Evolutionary conservation across 2,329 filamentous ascomycete species (phyloP).

Genomic region (Botryotinia globosa): DNA sequence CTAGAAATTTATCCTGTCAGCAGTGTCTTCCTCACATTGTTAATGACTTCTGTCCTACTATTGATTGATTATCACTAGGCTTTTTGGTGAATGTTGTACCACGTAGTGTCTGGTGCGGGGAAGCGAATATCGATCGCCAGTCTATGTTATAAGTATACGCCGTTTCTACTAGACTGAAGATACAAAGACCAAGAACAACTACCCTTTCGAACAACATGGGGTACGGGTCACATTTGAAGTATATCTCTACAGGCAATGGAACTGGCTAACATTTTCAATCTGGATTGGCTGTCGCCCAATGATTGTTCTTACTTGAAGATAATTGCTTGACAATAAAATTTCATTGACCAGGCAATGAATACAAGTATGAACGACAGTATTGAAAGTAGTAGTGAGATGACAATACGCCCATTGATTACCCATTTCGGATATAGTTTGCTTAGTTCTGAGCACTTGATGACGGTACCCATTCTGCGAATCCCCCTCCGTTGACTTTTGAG

Average conservation of each 20-base stretch:
- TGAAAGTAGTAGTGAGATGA: background rate
- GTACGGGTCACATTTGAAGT: background rate
- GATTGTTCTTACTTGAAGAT: accelerated
- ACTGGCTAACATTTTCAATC: background rate
- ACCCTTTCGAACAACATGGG: too few relatives aligned
- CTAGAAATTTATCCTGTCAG: background rate
- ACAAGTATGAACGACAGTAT: background rate
- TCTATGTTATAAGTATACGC: background rate
- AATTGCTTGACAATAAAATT: too few relatives aligned
- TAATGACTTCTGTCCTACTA: too few relatives aligned
- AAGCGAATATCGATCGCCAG: accelerated
- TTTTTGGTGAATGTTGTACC: background rate
- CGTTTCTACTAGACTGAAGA: background rate
- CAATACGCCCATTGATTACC: too few relatives aligned
- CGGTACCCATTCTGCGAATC: background rate
- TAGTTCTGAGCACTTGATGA: background rate
- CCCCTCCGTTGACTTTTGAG: background rate
- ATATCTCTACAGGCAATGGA: background rate
- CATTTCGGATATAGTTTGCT: too few relatives aligned
- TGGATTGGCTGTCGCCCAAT: background rate
- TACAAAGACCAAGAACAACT: background rate
- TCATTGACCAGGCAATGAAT: too few relatives aligned
- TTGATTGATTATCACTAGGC: background rate
- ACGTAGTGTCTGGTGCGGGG: background rate
- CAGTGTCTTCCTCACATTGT: too few relatives aligned